Evolutionary conservation across 1,284 basidiomycete genomes (phyloP), one percentile per base, ranked within the genome.

Genomic region (Xerocomus minutiporus): DNA sequence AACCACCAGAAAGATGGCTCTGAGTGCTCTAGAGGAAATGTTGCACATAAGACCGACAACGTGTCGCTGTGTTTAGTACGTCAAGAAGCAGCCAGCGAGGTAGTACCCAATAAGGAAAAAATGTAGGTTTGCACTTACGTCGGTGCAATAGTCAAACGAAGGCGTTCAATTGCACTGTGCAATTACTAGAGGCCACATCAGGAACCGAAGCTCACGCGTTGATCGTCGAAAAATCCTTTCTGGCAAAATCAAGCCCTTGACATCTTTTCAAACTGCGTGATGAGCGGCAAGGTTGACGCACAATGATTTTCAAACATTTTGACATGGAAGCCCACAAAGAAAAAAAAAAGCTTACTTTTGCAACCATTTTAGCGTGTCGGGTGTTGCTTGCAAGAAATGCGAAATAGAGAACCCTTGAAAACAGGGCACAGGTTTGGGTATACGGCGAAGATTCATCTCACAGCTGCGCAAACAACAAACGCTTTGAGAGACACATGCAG

Each of bases 141-240:
- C 44, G 51, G 51, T 46, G 32, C 41, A 45, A 59, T 50, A 55
- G 42, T 29, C 15, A n/a, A 20, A 36, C n/a, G 29, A 50, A 54
- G 39, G 50, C 43, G 44, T 39, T 43, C 44, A 50, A 54, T 45
- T 51, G 44, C 26, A 36, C 29, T 31, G 31, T 31, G 31, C 31
- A 31, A 12, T 31, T 20, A 20, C 20, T 28, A 47, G n/a, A 52
- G 59, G 41, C 54, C 38, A 48, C 46, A 57, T 63, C 58, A 57
- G 60, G 66, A 57, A 64, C 62, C 53, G 57, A 63, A 65, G 54
- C 55, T 61, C 62, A 42, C 44, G 43, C 46, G 62, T 61, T 55
- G 66, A 68, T 64, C 66, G 51, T 48, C 45, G 52, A 50, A 64
- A 57, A 63, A 39, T 51, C 48, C 15, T 26, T 55, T 61, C 52